Evolutionary conservation across 2,329 filamentous ascomycete genomes (phyloP).

Genomic region (Juglanconis oblonga): DNA sequence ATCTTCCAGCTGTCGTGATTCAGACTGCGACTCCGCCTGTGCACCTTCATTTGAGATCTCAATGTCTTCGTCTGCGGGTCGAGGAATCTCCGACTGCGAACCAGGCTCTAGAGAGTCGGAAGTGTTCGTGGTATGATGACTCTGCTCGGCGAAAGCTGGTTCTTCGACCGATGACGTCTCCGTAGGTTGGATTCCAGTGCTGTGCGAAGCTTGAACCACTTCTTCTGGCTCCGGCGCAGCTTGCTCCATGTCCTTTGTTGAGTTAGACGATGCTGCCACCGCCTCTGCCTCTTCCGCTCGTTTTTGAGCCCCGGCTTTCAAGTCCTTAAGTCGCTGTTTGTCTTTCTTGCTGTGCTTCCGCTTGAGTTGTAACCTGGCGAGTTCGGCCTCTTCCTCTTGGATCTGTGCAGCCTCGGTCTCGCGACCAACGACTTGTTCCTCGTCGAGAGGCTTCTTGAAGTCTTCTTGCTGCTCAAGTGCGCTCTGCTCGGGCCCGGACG

Average conservation of each 20-base stretch:
- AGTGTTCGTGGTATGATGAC: not conserved
- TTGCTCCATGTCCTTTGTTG: not conserved
- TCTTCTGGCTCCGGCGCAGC: not conserved
- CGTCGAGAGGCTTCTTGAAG: not conserved
- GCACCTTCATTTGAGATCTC: not conserved
- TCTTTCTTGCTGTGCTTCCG: conserved; percentile 11
- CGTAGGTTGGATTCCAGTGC: not conserved
- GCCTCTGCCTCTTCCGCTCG: conserved; percentile 5
- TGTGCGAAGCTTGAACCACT: not conserved
- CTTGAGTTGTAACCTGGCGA: conserved; percentile 7
- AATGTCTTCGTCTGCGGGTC: not conserved
- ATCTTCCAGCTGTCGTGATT: not conserved
- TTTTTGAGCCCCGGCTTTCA: conserved; percentile 6
- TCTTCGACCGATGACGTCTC: not conserved
- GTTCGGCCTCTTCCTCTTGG: conserved; percentile 10
- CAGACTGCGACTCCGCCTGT: not conserved
- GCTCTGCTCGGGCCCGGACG: not conserved
- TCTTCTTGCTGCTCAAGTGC: not conserved
- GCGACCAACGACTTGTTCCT: conserved; percentile 4
- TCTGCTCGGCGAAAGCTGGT: not conserved
- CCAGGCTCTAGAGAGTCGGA: not conserved
- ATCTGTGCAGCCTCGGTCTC: conserved; percentile 2
- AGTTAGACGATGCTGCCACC: not conserved
- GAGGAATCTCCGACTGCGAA: not conserved
- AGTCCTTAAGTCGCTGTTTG: conserved; percentile 10